Conservation (phyloP, 495 filamentous ascomycete genomes). For the Rostrohypoxylon terebratum region DNA sequence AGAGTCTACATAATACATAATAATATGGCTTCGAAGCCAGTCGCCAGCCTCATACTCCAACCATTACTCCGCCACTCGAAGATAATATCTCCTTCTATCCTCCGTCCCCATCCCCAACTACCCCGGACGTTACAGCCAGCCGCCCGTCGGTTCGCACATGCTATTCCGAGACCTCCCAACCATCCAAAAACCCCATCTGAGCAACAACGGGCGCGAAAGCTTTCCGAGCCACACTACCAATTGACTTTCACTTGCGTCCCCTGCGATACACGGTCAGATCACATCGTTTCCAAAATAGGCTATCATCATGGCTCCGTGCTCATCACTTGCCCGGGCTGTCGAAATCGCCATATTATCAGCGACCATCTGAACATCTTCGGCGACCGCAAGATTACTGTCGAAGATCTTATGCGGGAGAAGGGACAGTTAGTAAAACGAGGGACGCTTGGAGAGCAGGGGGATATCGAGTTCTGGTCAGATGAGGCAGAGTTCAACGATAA, state of each 20-base stretch:
- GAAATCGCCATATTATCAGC: conserved; percentile 87
- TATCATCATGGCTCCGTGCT: conserved; percentile 91
- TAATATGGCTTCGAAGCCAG: conserved; percentile 38
- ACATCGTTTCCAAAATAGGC: conserved; percentile 88
- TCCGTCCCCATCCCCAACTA: conserved; percentile 33
- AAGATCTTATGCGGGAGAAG: conserved; percentile 75
- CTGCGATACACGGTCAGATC: conserved; percentile 78
- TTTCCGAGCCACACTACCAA: conserved; percentile 75
- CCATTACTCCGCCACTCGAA: conserved; percentile 19
- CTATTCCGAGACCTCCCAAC: conserved; percentile 53
- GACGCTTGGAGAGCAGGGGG: conserved; percentile 64
- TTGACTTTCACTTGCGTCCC: conserved; percentile 93
- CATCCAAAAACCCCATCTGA: conserved; percentile 24
- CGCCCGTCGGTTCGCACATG: conserved; percentile 48
- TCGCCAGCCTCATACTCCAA: conserved; percentile 7
- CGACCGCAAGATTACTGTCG: conserved; percentile 72
- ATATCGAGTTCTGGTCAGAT: conserved; percentile 78
- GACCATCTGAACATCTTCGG: conserved; percentile 88
- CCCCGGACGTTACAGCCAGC: conserved; percentile 35
- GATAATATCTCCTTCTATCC: conserved; percentile 23
- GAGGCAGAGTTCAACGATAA: conserved; percentile 48
- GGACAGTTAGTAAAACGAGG: conserved; percentile 75
- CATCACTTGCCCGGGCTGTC: conserved; percentile 85
- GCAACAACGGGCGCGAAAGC: conserved; percentile 33
- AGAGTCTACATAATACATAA: neutral